Evolutionary conservation across 306 rosid genomes (phyloP), one percentile per base, ranked within the genome.

Genomic region (Glycine soja): DNA sequence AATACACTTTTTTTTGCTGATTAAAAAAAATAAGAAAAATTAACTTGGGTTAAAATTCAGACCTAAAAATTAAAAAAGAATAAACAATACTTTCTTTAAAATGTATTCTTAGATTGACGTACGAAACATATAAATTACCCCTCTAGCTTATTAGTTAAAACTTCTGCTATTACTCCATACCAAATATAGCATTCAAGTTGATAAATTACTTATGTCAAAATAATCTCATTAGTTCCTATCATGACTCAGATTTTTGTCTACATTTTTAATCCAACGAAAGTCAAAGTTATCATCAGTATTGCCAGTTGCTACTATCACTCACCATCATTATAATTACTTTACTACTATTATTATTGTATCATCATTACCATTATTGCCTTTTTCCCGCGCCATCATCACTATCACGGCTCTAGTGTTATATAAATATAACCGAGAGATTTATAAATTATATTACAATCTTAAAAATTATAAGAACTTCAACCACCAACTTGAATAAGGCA

Each of bases 321-420:
- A 45, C 82, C 79, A 71, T 77, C 86, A 77, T 83, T 70, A 61
- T 79, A 54, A 68, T 79, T 68, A 68, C 76, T 69, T 78, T 78
- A 46, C 75, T 50, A 54, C 45, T 65, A 52, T 71, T 71, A 83
- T 77, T 76, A 50, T 77, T 62, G 62, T 70, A 82, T 77, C 78
- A 82, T 77, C 79, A 70, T 76, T 46, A 52, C 82, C 86, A 82
- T 70, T 70, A 82, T 82, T 82, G 48, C 85, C 43, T 70, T 74
- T 76, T 61, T 62, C 68, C 45, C 72, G 34, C 51, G n/a, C 51
- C 78, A 76, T 71, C 74, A 76, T 76, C 78, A 70, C 78, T 38
- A 24, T 69, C 78, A 80, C 24, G 42, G 40, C 8, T 36, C 51
- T 52, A 30, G 47, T 38, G n/a, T 32, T 48, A 14, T 16, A 73